A percentile compares a stretch with the other conserved stretches of the same genome.
Evolutionary conservation across 495 filamentous ascomycete species (phyloP).

Genomic region (Xylaria venustula): DNA sequence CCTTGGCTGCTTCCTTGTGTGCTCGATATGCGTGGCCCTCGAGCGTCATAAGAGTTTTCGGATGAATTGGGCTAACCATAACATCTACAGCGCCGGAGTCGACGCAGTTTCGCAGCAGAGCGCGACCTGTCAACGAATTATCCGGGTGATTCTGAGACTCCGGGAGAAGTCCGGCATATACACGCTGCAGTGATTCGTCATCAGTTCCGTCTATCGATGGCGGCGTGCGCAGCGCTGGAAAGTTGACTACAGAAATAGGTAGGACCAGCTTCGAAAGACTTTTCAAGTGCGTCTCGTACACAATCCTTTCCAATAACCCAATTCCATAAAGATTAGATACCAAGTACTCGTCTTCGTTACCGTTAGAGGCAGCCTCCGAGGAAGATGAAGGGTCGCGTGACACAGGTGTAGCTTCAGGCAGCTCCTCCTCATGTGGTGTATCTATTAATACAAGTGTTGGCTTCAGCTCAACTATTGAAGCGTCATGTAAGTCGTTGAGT

Average conservation of each 20-base stretch:
- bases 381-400: slow-evolving; percentile 45
- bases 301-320: slow-evolving; percentile 64
- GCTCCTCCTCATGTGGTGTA: slow-evolving; percentile 56
- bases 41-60: slow-evolving; percentile 66
- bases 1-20: slow-evolving; percentile 66
- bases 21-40: slow-evolving; percentile 80
- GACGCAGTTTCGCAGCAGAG: slow-evolving; percentile 61
- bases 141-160: slow-evolving; percentile 21
- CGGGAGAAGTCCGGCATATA: slow-evolving; percentile 16
- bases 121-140: slow-evolving; percentile 39
- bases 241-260: slow-evolving; percentile 64
- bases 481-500: slow-evolving; percentile 65
- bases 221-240: slow-evolving; percentile 25
- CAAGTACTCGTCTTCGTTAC: slow-evolving; percentile 33
- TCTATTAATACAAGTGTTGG: slow-evolving; percentile 78
- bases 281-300: slow-evolving; percentile 66
- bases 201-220: slow-evolving; percentile 28
- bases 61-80: slow-evolving; percentile 70
- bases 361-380: slow-evolving; percentile 23
- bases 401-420: slow-evolving; percentile 33
- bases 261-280: slow-evolving; percentile 72
- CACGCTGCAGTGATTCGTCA: slow-evolving; percentile 30
- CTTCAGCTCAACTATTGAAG: slow-evolving; percentile 57
- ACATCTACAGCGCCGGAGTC: slow-evolving; percentile 87
- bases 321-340: slow-evolving; percentile 63